Evolutionary conservation across 1,284 basidiomycete genomes (phyloP), one percentile per base, ranked within the genome.

Genomic region (Fomitopsis schrenkii): DNA sequence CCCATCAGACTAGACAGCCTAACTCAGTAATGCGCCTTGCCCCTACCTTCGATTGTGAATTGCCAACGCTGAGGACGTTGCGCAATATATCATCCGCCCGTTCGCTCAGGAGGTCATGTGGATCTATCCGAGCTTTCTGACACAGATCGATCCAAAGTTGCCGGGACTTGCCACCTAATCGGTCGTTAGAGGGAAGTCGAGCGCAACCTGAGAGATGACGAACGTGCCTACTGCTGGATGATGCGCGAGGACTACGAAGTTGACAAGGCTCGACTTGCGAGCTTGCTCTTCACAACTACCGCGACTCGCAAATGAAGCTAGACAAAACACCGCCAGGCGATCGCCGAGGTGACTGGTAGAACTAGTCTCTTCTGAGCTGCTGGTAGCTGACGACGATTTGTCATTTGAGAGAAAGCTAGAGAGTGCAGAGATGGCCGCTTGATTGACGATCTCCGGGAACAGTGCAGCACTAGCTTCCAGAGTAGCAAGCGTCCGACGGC

Each of bases 91-190:
- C 72, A 58, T 87, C 80, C 2, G 86, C 57, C 57, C 85, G 76
- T 19, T 72, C 75, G 12, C 74, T 76, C 15, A 91, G 80, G 2
- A 93, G 71, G 12, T 82, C 78, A 40, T 83, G 82, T 1, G 94
- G 93, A 72, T 95, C 91, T 5, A 84, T 70, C 2, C 79, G 74
- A 0, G 88, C 86, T 59, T 80, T 82, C 67, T 93, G 89, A 58
- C 90, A 90, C 5, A 94, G 67, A 58, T 94, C 92, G 63, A 97
- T 90, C 94, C 95, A 98, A 1, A 87, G 82, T 61, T 86, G 84
- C 26, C 85, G 80, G 8, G 85, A 81, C 12, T 79, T 76, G 19
- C 77, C 80, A 63, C 80, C 86, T 87, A 59, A 12, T 15, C 15
- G 17, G 40, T 8, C 5, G 17, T 41, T 38, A 48, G 26, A 19